A percentile compares a stretch with the other conserved stretches of the same genome.
Conservation (phyloP, 352 stramenopile species). For the Pythium myriotylum region DNA sequence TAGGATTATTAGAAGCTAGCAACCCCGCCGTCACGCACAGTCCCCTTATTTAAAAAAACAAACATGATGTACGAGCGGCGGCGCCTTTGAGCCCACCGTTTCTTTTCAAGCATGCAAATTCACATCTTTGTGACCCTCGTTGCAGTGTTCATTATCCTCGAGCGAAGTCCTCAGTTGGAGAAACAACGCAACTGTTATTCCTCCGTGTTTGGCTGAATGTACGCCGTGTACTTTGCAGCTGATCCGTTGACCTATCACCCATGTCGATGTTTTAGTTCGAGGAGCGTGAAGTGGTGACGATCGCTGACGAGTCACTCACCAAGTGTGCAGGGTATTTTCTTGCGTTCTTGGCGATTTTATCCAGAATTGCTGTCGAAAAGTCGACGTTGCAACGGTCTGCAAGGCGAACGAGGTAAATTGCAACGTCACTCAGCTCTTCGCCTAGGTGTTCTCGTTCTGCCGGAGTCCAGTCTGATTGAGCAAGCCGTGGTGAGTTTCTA, state of each 20-base stretch:
- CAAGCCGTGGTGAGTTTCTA: too few species aligned
- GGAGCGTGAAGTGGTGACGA: too few species aligned
- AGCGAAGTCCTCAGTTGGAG: neutral
- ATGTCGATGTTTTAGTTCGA: too few species aligned
- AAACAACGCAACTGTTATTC: neutral
- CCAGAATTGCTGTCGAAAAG: slow-evolving; percentile 80
- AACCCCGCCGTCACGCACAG: slow-evolving; percentile 12
- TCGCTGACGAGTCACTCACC: slow-evolving; percentile 12
- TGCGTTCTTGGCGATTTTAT: slow-evolving; percentile 92
- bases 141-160: neutral
- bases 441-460: slow-evolving; percentile 89
- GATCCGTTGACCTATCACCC: slow-evolving; percentile 9
- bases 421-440: slow-evolving; percentile 96
- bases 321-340: slow-evolving; percentile 74
- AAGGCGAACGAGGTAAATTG: slow-evolving; percentile 95
- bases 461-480: slow-evolving; percentile 50
- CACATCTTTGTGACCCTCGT: too few species aligned
- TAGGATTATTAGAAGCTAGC: slow-evolving; percentile 32
- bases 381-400: slow-evolving; percentile 91
- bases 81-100: slow-evolving; percentile 4
- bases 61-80: slow-evolving; percentile 24
- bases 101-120: neutral
- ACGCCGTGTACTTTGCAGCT: slow-evolving; percentile 19
- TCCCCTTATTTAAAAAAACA: slow-evolving; percentile 30
- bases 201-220: neutral